Base-by-base conservation (phyloP, 805 yeast species). In the Wickerhamomyces alni region DNA sequence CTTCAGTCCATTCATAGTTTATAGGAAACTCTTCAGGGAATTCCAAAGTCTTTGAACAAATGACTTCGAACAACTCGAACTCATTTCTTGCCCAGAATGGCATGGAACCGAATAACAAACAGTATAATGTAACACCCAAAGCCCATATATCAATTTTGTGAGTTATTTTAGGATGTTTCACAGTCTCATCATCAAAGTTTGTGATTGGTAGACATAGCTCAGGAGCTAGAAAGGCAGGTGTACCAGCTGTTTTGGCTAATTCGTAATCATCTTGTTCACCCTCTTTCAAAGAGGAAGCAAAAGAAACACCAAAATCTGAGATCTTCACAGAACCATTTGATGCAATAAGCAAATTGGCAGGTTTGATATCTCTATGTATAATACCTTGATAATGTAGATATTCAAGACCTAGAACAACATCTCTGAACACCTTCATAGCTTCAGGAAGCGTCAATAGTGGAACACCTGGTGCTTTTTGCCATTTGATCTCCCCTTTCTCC, bases 81-180 rank as follows among this genome's bases (percentile, higher is more conserved):
- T 88, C 96, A 25, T 86, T 79, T 35, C 80, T 88, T 1, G 89
- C 95, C 55, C 81, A 77, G 58, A 91, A 93, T 3, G 99, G 99
- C 33, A 93, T 74, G 46, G 73, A 70, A 10, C 99, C 99, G 63
- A 86, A 91, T 12, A 91, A 57, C 29, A 93, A 64, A 57, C 97
- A 89, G 60, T 80, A 93, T 15, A 93, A 64, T 0, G 98, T 89
- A 6, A 91, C 88, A 10, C 99, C 99, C 17, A 88, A 62, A 0
- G 99, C 95, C 99, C 99, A 93, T n/a, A 91, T 83, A 63, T 93
- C 99, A 40, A 93, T 85, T 59, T 85, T 87, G 56, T 80, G 71
- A 38, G 86, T 82, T 31, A 91, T 82, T 39, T 70, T 75, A 5
- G 80, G 75, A 39, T 51, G 48, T 15, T 43, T 31, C 10, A 36